A percentile compares a stretch with the other conserved stretches of the same genome.
Evolutionary conservation across 441 rosid genomes (phyloP).

Genomic region (Adansonia gregorii): DNA sequence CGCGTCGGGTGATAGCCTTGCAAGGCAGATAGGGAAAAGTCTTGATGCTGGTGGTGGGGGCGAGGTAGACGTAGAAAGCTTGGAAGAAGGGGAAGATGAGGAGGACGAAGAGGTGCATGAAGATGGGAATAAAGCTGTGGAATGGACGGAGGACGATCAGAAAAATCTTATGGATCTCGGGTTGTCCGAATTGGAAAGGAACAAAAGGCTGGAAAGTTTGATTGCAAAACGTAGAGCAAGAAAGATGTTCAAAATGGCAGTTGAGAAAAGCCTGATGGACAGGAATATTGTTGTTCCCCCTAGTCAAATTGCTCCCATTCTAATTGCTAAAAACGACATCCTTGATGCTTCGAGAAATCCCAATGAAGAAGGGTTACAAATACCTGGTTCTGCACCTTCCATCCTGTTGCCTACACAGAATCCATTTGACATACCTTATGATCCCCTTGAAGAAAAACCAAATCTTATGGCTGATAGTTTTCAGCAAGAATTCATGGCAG

Average conservation of each 20-base stretch:
- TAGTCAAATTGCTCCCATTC: conserved; percentile 50
- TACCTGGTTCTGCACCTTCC: conserved; percentile 92
- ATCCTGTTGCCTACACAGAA: conserved; percentile 64
- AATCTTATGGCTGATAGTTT: conserved; percentile 69
- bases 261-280: conserved; percentile 52
- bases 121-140: conserved; percentile 45
- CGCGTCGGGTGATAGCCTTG: not conserved
- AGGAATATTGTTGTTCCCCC: conserved; percentile 33
- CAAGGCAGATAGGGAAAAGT: conserved; percentile 30
- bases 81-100: conserved; percentile 41
- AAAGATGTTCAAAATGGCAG: conserved; percentile 50
- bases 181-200: conserved; percentile 78
- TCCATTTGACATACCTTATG: conserved; percentile 91
- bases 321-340: conserved; percentile 43
- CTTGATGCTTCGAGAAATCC: conserved; percentile 34
- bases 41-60: conserved; percentile 32
- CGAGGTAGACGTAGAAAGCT: conserved; percentile 49
- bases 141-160: conserved; percentile 87
- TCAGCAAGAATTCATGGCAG: conserved; percentile 58
- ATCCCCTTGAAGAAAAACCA: conserved; percentile 81
- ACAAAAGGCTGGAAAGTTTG: conserved; percentile 74
- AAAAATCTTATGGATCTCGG: conserved; percentile 90
- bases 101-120: conserved; percentile 33
- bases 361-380: conserved; percentile 37
- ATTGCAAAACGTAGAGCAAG: conserved; percentile 72